Percentiles rank a stretch among this genome's conserved stretches.
These are phyloP conservation scores for Tetraselmis striata DNA, from an alignment of 139 green algal genomes.

Conservation along the genomic window DNA sequence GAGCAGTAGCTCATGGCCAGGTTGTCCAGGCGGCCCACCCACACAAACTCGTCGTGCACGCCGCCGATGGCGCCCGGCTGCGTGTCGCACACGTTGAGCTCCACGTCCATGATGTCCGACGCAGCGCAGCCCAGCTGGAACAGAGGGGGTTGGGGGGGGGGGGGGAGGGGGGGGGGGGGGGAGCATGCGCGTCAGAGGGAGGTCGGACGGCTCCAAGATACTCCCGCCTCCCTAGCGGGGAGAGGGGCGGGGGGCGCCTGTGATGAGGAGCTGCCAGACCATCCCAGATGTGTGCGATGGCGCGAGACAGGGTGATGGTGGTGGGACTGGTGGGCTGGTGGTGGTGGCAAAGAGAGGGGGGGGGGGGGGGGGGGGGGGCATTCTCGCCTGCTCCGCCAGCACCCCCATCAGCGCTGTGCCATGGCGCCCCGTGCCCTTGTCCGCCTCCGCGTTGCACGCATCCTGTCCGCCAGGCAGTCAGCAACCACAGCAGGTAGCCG, in stretches of 20 bases:
- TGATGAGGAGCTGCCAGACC: too few species aligned
- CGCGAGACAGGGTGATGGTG: too few species aligned
- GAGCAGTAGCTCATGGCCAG: constrained; percentile 72
- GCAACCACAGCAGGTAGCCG: too few species aligned
- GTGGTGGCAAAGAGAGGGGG: background rate
- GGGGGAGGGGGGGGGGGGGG: too few species aligned
- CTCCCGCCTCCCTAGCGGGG: too few species aligned
- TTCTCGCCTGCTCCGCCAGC: background rate
- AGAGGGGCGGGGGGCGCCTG: too few species aligned
- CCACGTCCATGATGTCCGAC: constrained; percentile 88
- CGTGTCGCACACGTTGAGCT: constrained; percentile 91
- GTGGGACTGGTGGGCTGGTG: too few species aligned
- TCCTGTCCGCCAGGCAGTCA: background rate
- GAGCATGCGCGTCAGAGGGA: background rate
- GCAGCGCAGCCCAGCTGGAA: constrained; percentile 47
- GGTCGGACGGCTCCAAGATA: too few species aligned
- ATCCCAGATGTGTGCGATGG: too few species aligned
- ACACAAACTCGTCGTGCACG: constrained; percentile 79
- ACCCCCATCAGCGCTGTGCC: background rate
- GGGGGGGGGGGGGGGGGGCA: background rate
- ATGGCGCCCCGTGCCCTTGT: background rate
- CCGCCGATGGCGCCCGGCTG: constrained; percentile 65
- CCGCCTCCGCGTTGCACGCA: background rate
- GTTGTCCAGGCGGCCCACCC: constrained; percentile 90
- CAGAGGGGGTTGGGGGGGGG: background rate